Evolutionary conservation across 108 stramenopile genomes (phyloP).

Genomic region (Pelagomonas calceolata): DNA sequence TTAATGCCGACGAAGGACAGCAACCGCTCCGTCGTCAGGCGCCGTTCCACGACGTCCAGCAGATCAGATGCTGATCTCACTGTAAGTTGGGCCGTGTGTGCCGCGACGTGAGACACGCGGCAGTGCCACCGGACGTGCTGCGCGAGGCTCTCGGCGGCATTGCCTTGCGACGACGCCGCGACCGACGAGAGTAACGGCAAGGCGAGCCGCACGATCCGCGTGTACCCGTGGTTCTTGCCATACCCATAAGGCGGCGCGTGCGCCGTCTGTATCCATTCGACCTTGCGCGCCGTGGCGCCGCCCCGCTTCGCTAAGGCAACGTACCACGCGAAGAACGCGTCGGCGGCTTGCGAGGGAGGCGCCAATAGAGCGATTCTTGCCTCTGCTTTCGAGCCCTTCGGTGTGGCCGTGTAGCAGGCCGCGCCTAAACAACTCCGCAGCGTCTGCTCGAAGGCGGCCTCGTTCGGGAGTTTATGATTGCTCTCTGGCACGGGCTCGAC

Average conservation of each 20-base stretch:
- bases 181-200: slow-evolving; percentile 45
- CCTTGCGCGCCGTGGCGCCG: slow-evolving; percentile 7
- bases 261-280: slow-evolving; percentile 43
- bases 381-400: too few species aligned
- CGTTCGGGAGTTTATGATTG: too few species aligned
- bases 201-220: slow-evolving; percentile 54
- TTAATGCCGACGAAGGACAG: not conserved
- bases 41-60: too few species aligned
- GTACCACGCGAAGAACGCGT: too few species aligned
- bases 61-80: slow-evolving; percentile 1
- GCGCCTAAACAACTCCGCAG: too few species aligned
- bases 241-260: slow-evolving; percentile 78
- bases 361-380: too few species aligned
- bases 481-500: too few species aligned
- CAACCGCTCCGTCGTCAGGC: too few species aligned
- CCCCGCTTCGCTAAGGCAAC: too few species aligned
- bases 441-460: too few species aligned
- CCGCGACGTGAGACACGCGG: slow-evolving; percentile 67
- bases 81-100: slow-evolving; percentile 67
- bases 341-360: too few species aligned
- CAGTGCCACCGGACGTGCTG: slow-evolving; percentile 70
- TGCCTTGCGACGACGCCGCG: slow-evolving; percentile 19
- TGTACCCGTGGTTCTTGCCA: slow-evolving; percentile 71
- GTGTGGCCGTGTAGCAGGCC: too few species aligned
- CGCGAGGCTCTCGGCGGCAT: slow-evolving; percentile 16